Evolutionary conservation across 2,329 filamentous ascomycete species (phyloP).

Genomic region (Xylaria arbuscula): DNA sequence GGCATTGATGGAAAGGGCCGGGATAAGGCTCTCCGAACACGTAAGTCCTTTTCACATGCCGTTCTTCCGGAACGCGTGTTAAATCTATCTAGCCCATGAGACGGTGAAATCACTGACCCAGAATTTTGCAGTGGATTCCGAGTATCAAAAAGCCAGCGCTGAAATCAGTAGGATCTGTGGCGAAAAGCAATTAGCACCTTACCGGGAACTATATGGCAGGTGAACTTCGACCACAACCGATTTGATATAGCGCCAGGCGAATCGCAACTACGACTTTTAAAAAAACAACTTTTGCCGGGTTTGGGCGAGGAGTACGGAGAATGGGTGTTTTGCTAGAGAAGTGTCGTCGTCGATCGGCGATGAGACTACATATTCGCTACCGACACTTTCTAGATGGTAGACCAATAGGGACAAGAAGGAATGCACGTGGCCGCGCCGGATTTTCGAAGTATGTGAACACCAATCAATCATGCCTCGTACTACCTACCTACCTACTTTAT

Average conservation of each 20-base stretch:
- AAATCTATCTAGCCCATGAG: not conserved
- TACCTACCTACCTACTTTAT: conserved; percentile 20
- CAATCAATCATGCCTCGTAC: conserved; percentile 8
- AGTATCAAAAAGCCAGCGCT: conserved; percentile 40
- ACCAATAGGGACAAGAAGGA: conserved; percentile 24
- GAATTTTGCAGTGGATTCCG: conserved; percentile 33
- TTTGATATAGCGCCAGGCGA: not conserved
- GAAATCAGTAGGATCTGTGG: conserved; percentile 40
- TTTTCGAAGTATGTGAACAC: conserved; percentile 28
- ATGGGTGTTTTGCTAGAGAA: conserved; percentile 1
- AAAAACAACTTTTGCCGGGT: not conserved
- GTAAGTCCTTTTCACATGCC: conserved; percentile 13
- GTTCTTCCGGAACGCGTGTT: not conserved
- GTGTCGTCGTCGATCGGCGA: conserved; percentile 10
- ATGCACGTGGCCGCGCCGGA: conserved; percentile 24
- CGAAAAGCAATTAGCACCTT: conserved; percentile 39
- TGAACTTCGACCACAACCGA: conserved; percentile 20
- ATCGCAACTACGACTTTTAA: conserved; percentile 8
- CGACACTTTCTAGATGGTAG: conserved; percentile 15
- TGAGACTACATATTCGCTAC: not conserved
- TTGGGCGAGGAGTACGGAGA: conserved; percentile 21
- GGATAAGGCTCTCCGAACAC: conserved; percentile 38
- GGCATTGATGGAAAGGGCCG: conserved; percentile 37
- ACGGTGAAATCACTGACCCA: not conserved
- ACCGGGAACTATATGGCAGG: conserved; percentile 39